phyloP scores from a whole-genome alignment of 768 basidiomycete genomes.

The Agrocybe praecox region DNA sequence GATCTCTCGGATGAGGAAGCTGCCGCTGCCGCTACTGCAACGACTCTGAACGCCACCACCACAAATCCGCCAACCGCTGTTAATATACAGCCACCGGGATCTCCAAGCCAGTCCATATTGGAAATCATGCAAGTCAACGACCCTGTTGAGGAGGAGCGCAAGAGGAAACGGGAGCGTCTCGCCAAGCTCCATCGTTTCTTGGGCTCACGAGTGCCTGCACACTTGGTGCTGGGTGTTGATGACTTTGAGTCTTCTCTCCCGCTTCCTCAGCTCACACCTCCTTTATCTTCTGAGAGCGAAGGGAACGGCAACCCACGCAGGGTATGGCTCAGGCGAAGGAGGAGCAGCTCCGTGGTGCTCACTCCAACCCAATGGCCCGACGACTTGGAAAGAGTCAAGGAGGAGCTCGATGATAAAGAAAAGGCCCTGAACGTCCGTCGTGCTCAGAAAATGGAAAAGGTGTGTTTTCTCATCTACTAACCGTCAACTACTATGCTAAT shows the following conservation, averaged over 20 bases:
- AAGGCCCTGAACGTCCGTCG: conserved; percentile 80
- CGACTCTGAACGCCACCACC: not conserved
- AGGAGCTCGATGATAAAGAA: conserved; percentile 70
- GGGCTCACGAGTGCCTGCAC: conserved; percentile 76
- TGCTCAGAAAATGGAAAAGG: conserved; percentile 89
- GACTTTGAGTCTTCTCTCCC: conserved; percentile 30
- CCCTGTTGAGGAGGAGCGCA: conserved; percentile 61
- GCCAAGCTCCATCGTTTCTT: conserved; percentile 85
- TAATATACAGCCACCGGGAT: conserved; percentile 15
- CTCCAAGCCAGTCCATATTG: conserved; percentile 48
- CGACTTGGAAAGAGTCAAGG: conserved; percentile 64
- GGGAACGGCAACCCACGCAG: conserved; percentile 27
- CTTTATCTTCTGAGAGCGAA: conserved; percentile 26
- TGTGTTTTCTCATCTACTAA: conserved; percentile 28
- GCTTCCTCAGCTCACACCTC: conserved; percentile 11
- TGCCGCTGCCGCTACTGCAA: conserved; percentile 27
- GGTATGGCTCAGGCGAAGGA: conserved; percentile 48
- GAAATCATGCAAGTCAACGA: conserved; percentile 54
- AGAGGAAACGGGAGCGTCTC: conserved; percentile 73
- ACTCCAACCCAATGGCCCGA: conserved; percentile 52
- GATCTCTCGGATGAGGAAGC: conserved; percentile 67
- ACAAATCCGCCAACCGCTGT: not conserved
- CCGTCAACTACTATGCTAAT: not conserved
- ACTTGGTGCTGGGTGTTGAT: conserved; percentile 60
- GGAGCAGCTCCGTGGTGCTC: conserved; percentile 56